Evolutionary conservation across 805 yeast genomes (phyloP).

Genomic region (Yarrowia keelungensis): DNA sequence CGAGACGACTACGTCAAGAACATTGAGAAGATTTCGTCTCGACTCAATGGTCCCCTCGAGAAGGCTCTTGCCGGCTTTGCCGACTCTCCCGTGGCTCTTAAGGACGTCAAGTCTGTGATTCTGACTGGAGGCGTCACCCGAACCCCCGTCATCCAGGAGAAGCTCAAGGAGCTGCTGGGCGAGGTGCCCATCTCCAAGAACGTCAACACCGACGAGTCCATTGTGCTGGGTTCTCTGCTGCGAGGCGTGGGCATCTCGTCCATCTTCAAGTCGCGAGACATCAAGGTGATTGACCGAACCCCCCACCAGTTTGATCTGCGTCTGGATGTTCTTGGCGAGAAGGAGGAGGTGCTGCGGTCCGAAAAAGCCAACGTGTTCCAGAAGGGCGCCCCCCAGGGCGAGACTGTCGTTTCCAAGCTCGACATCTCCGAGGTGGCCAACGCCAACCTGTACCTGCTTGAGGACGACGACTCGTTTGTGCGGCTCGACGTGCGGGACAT

Average conservation of each 20-base stretch:
- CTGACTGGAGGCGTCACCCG: slow-evolving; percentile 91
- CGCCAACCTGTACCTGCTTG: slow-evolving; percentile 51
- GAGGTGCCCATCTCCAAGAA: slow-evolving; percentile 72
- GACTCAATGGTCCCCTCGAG: slow-evolving; percentile 59
- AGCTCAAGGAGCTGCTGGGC: slow-evolving; percentile 56
- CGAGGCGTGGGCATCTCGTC: slow-evolving; percentile 79
- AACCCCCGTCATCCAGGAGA: slow-evolving; percentile 81
- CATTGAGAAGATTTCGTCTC: slow-evolving; percentile 53
- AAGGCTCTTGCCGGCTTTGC: slow-evolving; percentile 46
- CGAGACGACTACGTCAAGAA: slow-evolving; percentile 82
- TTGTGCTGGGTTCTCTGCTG: slow-evolving; percentile 86
- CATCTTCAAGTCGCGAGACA: slow-evolving; percentile 67
- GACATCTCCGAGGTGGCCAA: slow-evolving; percentile 47
- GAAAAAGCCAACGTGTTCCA: slow-evolving; percentile 54
- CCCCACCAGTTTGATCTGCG: slow-evolving; percentile 56
- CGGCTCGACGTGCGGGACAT: slow-evolving; percentile 46
- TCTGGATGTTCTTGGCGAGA: slow-evolving; percentile 44
- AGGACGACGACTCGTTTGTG: slow-evolving; percentile 51
- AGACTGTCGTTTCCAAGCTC: slow-evolving; percentile 43
- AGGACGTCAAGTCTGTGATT: slow-evolving; percentile 68
- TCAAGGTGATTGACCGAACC: slow-evolving; percentile 64
- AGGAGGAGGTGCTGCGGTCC: slow-evolving; percentile 46
- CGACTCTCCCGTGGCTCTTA: slow-evolving; percentile 45
- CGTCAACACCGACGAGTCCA: slow-evolving; percentile 95
- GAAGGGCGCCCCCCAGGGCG: slow-evolving; percentile 54